Evolutionary conservation across 169 alveolate species (phyloP), one percentile per base, ranked within the genome.

Genomic region (Plasmodium knowlesi): DNA sequence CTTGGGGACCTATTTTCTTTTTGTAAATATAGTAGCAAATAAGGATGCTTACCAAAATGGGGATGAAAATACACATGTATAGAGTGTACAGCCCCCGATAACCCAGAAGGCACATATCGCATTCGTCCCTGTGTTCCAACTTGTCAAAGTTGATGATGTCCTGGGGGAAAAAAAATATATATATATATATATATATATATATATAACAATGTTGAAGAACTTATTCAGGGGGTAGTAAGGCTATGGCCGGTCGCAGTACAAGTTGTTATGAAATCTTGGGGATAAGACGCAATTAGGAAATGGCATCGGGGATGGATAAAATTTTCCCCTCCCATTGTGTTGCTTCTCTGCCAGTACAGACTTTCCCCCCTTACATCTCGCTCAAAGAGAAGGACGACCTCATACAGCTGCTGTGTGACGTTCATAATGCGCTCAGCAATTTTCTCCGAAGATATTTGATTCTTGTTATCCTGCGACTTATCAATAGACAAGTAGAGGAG

Each of bases 51-150:
- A 82, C 5, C n/a, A 82, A 43, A 72, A 82, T 82, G 9, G 95
- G 95, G 37, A 91, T 50, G 37, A 80, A 81, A 28, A 91, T 91
- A 57, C 92, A 91, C 30, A 82, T 3, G 70, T 91, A 91, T 41
- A 91, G 73, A 14, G 95, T 50, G 39, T 91, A 91, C 39, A 91
- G 73, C 53, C 92, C 95, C 32, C 30, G 57, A 67, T 91, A 91
- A 6, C 95, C 95, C 25, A 82, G 30, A 9, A 91, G 46, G 73
- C 95, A 91, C 71, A 71, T 32, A 37, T 82, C 95, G 46, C 95
- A 91, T 82, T 72, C 50, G 32, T 91, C 78, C 22, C 25, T 91
- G 37, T 72, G 25, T 5, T 80, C 81, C 19, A 91, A 71, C 14
- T 80, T 82, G 16, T 76, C 92, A 76, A 43, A 80, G 22, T 91